Evolutionary conservation across 73 alveolate genomes (phyloP).

Genomic region (Paramecium sexaurelia): DNA sequence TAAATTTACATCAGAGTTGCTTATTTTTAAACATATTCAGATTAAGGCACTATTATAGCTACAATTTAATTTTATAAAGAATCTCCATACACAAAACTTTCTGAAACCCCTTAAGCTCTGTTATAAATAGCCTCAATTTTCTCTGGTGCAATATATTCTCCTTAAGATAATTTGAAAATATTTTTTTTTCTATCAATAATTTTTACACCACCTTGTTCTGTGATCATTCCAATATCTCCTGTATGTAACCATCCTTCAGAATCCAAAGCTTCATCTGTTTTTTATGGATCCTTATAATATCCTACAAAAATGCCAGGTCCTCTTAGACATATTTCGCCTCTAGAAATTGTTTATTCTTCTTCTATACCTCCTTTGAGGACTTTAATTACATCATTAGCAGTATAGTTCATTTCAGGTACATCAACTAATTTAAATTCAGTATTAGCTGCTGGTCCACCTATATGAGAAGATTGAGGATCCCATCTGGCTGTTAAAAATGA

Average conservation of each 20-base stretch:
- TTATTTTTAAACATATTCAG: conserved; percentile 69
- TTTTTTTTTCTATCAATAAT: conserved; percentile 98
- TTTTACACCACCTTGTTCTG: conserved; percentile 87
- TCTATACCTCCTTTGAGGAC: neutral
- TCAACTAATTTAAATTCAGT: conserved; percentile 90
- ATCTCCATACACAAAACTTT: conserved; percentile 94
- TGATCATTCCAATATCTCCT: conserved; percentile 90
- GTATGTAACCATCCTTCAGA: conserved; percentile 94
- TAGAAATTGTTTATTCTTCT: conserved; percentile 77
- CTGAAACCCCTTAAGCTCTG: conserved; percentile 78
- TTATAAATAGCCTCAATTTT: conserved; percentile 86
- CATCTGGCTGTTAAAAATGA: conserved; percentile 66
- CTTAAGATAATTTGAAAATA: conserved; percentile 94
- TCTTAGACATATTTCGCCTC: conserved; percentile 96
- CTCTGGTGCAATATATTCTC: conserved; percentile 99
- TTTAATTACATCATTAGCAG: conserved; percentile 74
- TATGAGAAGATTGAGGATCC: conserved; percentile 84
- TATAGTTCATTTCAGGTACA: conserved; percentile 93
- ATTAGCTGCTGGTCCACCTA: conserved; percentile 89
- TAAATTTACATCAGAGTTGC: conserved; percentile 1
- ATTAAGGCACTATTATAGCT: conserved; percentile 88
- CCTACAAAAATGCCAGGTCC: conserved; percentile 91
- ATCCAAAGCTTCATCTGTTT: conserved; percentile 84
- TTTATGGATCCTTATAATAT: conserved; percentile 78
- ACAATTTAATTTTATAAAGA: conserved; percentile 78